Percentiles rank a stretch among this genome's conserved stretches.
phyloP scores from a whole-genome alignment of 495 filamentous ascomycete genomes.

The Sabuloglossum arenarium region DNA sequence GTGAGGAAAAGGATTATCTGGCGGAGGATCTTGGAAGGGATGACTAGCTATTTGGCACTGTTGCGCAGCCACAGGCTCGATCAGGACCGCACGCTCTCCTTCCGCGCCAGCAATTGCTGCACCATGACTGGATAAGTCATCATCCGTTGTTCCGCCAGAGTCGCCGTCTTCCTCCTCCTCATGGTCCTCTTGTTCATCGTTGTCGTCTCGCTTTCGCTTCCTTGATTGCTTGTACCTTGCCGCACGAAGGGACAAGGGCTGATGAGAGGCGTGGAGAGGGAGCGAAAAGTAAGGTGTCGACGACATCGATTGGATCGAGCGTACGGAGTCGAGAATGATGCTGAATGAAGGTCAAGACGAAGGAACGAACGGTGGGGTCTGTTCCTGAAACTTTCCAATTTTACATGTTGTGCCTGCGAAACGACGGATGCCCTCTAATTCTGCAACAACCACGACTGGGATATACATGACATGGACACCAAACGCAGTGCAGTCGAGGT shows the following conservation, averaged over 20 bases:
- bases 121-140: background rate
- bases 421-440: background rate
- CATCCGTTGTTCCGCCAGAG: background rate
- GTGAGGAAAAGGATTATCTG: background rate
- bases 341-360: background rate
- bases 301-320: background rate
- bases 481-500: too few species aligned
- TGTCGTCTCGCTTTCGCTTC: conserved; percentile 1
- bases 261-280: background rate
- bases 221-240: background rate
- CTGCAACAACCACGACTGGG: background rate
- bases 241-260: background rate
- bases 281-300: conserved; percentile 3
- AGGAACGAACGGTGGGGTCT: background rate
- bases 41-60: background rate
- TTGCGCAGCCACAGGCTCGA: background rate
- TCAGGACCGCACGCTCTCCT: background rate
- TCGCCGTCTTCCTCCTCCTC: background rate
- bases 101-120: background rate
- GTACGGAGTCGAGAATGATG: too few species aligned
- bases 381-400: background rate
- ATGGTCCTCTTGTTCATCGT: background rate
- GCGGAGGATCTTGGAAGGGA: background rate
- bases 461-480: background rate
- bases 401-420: background rate